These are phyloP conservation scores for Pseudogymnoascus sp. DNA, from an alignment of 2,329 filamentous ascomycete species.

Conservation along the genomic window DNA sequence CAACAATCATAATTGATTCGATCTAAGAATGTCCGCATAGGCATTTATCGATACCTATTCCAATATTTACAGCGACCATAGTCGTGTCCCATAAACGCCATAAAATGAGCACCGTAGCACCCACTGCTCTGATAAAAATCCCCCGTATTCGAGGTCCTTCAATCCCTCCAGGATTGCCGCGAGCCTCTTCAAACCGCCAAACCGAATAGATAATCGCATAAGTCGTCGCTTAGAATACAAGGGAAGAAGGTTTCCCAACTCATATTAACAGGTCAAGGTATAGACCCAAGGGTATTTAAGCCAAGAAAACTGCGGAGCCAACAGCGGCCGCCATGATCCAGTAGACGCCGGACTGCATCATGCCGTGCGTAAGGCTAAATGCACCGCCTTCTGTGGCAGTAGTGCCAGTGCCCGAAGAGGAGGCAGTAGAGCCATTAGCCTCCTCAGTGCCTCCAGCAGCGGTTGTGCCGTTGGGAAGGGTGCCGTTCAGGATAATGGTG, in stretches of 20 bases:
- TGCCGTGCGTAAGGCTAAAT: not conserved
- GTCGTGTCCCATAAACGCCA: not conserved
- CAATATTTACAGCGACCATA: slow-evolving; percentile 1
- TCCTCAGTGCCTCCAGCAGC: slow-evolving; percentile 37
- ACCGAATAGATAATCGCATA: not conserved
- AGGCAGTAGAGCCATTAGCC: slow-evolving; percentile 28
- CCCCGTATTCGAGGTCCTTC: not conserved
- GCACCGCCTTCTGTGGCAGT: not conserved
- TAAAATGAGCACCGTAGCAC: not conserved
- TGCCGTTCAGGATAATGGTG: slow-evolving; percentile 67
- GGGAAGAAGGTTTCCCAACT: not conserved
- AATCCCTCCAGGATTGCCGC: not conserved
- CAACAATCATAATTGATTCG: not conserved
- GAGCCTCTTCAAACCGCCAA: not conserved
- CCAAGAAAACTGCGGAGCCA: slow-evolving; percentile 16
- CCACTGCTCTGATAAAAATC: not conserved
- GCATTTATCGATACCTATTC: not conserved
- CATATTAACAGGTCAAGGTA: not conserved
- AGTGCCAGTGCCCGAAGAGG: not conserved
- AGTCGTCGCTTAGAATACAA: not conserved
- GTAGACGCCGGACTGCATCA: slow-evolving; percentile 19
- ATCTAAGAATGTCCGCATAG: not conserved
- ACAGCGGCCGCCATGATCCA: slow-evolving; percentile 25
- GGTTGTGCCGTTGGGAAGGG: slow-evolving; percentile 59
- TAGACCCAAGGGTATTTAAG: slow-evolving; percentile 10